A percentile compares a stretch with the other conserved stretches of the same genome.
These are phyloP conservation scores for Botrytis pseudocinerea DNA, from an alignment of 2,329 filamentous ascomycete genomes.

Conservation along the genomic window DNA sequence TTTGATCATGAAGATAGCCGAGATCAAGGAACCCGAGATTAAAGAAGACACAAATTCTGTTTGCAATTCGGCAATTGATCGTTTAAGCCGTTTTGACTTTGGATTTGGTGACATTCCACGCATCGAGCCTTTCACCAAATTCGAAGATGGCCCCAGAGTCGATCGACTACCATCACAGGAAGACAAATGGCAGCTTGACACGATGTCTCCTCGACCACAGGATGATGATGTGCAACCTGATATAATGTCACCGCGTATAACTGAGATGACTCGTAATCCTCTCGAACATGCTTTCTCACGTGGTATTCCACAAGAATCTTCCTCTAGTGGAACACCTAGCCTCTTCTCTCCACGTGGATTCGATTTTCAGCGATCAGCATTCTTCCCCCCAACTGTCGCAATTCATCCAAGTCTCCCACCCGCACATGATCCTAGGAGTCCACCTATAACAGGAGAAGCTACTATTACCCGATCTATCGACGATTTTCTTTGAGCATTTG, in stretches of 20 bases:
- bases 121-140: slow-evolving; percentile 12
- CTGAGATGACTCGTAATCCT: slow-evolving; percentile 40
- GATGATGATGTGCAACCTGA: slow-evolving; percentile 34
- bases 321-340: slow-evolving; percentile 33
- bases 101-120: slow-evolving; percentile 31
- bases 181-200: slow-evolving; percentile 3
- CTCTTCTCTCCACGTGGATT: slow-evolving; percentile 69
- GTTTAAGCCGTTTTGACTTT: slow-evolving; percentile 37
- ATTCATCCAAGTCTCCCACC: slow-evolving; percentile 35
- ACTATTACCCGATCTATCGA: slow-evolving; percentile 78
- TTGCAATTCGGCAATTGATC: slow-evolving; percentile 29
- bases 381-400: slow-evolving; percentile 50
- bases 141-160: slow-evolving; percentile 10
- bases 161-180: slow-evolving; percentile 8
- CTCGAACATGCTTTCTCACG: slow-evolving; percentile 34
- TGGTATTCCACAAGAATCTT: slow-evolving; percentile 27
- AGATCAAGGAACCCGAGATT: slow-evolving; percentile 6
- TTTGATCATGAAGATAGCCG: slow-evolving; percentile 8
- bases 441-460: slow-evolving; percentile 70
- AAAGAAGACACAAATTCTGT: slow-evolving; percentile 24
- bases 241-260: slow-evolving; percentile 39
- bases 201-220: slow-evolving; percentile 22
- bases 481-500: slow-evolving; percentile 62
- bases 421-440: slow-evolving; percentile 67
- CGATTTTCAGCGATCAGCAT: slow-evolving; percentile 69